Evolutionary conservation across 169 alveolate genomes (phyloP).

Genomic region (Cryptosporidium parvum): DNA sequence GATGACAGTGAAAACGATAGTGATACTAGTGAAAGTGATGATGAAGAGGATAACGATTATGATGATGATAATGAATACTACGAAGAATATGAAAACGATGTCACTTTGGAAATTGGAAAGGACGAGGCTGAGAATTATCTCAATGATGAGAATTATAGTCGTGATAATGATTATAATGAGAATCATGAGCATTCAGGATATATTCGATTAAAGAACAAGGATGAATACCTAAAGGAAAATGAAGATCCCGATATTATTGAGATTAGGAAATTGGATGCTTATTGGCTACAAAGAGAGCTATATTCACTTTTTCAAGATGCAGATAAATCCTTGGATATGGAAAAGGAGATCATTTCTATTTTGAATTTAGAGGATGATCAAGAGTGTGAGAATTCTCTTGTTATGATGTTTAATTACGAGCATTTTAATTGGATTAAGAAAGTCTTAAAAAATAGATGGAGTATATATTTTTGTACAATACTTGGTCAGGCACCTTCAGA

Average conservation of each 20-base stretch:
- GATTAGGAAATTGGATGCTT: conserved; percentile 91
- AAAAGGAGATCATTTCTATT: conserved; percentile 87
- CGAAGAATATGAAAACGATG: conserved; percentile 44
- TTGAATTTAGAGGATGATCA: conserved; percentile 89
- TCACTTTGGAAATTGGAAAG: conserved; percentile 75
- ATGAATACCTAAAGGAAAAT: conserved; percentile 30
- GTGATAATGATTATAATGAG: conserved; percentile 74
- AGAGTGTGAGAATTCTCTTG: conserved; percentile 93
- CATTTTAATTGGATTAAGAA: conserved; percentile 91
- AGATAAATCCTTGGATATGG: conserved; percentile 88
- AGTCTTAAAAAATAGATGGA: conserved; percentile 89
- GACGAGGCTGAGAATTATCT: conserved; percentile 75
- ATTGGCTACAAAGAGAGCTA: conserved; percentile 96
- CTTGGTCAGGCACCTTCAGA: conserved; percentile 94
- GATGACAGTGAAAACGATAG: conserved; percentile 54
- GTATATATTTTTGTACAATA: conserved; percentile 92
- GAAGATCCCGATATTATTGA: conserved; percentile 62
- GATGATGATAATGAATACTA: conserved; percentile 63
- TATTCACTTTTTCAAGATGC: conserved; percentile 86
- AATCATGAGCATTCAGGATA: conserved; percentile 83
- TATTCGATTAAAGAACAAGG: conserved; percentile 78
- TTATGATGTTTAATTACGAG: conserved; percentile 91
- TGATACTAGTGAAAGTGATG: conserved; percentile 79
- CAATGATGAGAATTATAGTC: conserved; percentile 22
- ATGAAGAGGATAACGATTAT: conserved; percentile 47